Evolutionary conservation across 192 early-diverging fungal genomes (phyloP).

Genomic region (Podila verticillata): DNA sequence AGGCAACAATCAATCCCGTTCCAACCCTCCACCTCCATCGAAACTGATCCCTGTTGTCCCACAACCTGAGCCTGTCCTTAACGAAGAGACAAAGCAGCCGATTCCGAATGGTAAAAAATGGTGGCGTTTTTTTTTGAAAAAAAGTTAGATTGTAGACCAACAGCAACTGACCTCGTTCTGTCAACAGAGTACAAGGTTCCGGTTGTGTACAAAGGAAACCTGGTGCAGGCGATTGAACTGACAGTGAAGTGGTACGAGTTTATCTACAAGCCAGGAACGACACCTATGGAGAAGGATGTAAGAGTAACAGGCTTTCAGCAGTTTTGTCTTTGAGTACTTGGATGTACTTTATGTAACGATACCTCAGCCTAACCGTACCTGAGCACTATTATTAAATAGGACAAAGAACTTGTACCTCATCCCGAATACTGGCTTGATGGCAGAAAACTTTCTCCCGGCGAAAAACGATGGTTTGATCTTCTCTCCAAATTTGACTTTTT

Average conservation of each 20-base stretch:
- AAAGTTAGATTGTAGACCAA: neutral
- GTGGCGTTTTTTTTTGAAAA: conserved; percentile 8
- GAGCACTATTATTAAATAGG: neutral
- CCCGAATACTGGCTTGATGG: conserved; percentile 10
- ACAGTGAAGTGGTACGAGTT: conserved; percentile 20
- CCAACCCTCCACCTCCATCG: conserved; percentile 10
- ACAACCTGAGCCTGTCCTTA: conserved; percentile 9
- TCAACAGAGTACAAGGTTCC: conserved; percentile 19
- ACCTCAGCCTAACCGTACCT: conserved; percentile 6
- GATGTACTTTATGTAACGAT: neutral
- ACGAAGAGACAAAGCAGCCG: conserved; percentile 22
- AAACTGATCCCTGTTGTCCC: conserved; percentile 6
- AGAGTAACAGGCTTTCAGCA: neutral
- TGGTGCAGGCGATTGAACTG: conserved; percentile 9
- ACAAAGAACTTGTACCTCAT: neutral
- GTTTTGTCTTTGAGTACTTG: neutral
- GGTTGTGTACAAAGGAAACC: conserved; percentile 11
- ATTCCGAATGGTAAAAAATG: conserved; percentile 18
- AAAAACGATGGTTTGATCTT: conserved; percentile 1
- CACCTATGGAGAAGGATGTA: conserved; percentile 24
- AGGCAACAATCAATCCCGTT: conserved; percentile 8
- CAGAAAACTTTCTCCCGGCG: neutral
- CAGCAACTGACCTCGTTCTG: conserved; percentile 4
- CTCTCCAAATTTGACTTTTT: conserved; percentile 13
- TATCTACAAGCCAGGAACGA: conserved; percentile 17